Evolutionary conservation across 1,284 basidiomycete species (phyloP), one percentile per base, ranked within the genome.

Genomic region (Binderoboletus segoi): DNA sequence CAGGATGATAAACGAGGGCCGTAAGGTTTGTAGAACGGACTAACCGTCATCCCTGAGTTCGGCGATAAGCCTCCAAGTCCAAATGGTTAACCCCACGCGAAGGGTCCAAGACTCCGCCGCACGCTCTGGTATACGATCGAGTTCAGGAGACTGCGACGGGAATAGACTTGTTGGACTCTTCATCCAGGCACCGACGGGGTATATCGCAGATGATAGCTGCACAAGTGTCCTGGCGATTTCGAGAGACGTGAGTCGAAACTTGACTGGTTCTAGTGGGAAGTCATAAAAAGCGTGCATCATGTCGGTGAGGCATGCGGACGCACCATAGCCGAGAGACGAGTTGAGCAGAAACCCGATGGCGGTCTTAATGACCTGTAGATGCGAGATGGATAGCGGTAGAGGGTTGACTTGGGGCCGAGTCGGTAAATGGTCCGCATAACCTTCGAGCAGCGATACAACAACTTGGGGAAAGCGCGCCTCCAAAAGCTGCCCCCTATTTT

Each of bases 261-360:
- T 87, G 49, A 91, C 83, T 26, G 88, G 80, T 64, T 91, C 92
- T 94, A 63, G 38, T 20, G 42, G 32, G 44, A 45, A 47, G 10
- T 32, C 28, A 37, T 32, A 51, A 52, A 59, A 32, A 56, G 43
- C 20, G 44, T 40, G 24, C 23, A 48, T 45, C 41, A 18, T 26
- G 33, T 48, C 42, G 23, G 33, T 37, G 45, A 48, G 44, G 32
- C 26, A 33, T 38, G 23, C 37, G 15, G 26, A 69, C 82, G 51
- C 60, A 91, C 91, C 86, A 69, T 86, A 93, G 51, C 85, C 86
- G 53, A 94, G 78, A 61, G 88, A 87, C 21, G 87, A 83, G 66
- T 95, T 95, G 48, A 95, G 73, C 28, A 95, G 77, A 8, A 89
- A 87, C 4, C 93, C 93, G 54, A 93, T 82, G 5, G 89, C 82